Conservation (phyloP, 1,284 basidiomycete genomes). For the Microbotryomycetes sp. region DNA sequence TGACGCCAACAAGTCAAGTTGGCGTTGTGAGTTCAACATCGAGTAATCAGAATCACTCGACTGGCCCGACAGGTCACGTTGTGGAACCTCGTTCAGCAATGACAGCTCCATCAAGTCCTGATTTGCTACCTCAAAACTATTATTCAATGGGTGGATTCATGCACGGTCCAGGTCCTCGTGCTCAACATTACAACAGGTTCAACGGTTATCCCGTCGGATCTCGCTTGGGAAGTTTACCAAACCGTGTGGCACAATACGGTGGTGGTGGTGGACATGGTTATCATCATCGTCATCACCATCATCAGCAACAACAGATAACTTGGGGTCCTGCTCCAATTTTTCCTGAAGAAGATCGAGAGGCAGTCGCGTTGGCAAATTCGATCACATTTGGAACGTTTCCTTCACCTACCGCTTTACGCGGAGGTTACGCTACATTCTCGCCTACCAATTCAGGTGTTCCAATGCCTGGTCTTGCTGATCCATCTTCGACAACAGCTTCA, state of each 20-base stretch:
- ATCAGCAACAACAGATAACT: too few relatives aligned
- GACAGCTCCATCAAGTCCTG: conserved; percentile 28
- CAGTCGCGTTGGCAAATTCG: conserved; percentile 20
- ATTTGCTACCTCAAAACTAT: conserved; percentile 19
- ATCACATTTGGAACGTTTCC: conserved; percentile 33
- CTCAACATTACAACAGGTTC: background rate
- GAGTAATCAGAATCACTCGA: background rate
- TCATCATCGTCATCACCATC: too few relatives aligned
- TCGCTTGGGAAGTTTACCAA: background rate
- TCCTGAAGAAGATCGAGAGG: conserved; percentile 27
- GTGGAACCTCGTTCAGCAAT: conserved; percentile 7
- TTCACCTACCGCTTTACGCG: conserved; percentile 10
- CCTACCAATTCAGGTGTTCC: background rate
- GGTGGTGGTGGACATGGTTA: too few relatives aligned
- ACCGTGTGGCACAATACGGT: background rate
- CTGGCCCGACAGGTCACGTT: background rate
- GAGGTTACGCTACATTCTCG: conserved; percentile 7
- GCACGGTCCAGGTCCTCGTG: background rate
- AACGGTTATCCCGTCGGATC: background rate
- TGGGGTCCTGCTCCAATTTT: conserved; percentile 25
- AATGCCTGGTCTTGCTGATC: background rate
- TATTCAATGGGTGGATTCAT: background rate
- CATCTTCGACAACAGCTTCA: background rate
- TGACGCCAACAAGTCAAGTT: too few relatives aligned
- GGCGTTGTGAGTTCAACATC: too few relatives aligned